Evolutionary conservation across 1,139 yeast species (phyloP), one percentile per base, ranked within the genome.

Genomic region (Geotrichum fermentans): DNA sequence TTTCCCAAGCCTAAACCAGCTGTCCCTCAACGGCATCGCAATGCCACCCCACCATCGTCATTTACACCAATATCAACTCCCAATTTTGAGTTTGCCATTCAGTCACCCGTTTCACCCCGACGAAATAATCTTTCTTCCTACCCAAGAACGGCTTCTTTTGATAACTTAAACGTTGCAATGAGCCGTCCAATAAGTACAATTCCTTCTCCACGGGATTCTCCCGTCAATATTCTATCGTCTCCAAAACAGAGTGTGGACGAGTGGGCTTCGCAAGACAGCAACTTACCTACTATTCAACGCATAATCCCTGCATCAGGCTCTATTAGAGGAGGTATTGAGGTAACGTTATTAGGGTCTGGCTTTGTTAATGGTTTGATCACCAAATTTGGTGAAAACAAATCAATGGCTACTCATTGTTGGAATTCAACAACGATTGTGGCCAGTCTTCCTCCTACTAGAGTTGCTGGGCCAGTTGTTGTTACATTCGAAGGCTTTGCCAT

Each of bases 221-320:
- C 50, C 10, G 46, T 41, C 20, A 42, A 37, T 14, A 22, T 45
- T 32, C 41, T 45, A 3, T 45, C 50, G 2, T 10, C 28, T 10
- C 43, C 50, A 11, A 30, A 30, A 10, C 50, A 47, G 40, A 37
- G 43, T 14, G 51, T 47, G 21, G 51, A 47, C 17, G 51, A 47
- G 7, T 47, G 51, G 51, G 44, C 43, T 13, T 26, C 46, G 16
- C 43, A 39, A 21, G 43, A 40, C 13, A 29, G 14, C 17, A 30
- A 29, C 17, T 37, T 71, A 20, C 90, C 92, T 1, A 68, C 77
- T 0, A 82, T 88, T 53, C 88, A 86, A 64, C 76, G 92, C 57
- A 82, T 89, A 8, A 88, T 89, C 50, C 97, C 97, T 0, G 83
- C 92, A 0, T 92, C 84, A 62, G 97, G 97, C 4, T 95, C 97